These are phyloP conservation scores for Atalantia buxifolia DNA, from an alignment of 345 rosid genomes.

Conservation along the genomic window DNA sequence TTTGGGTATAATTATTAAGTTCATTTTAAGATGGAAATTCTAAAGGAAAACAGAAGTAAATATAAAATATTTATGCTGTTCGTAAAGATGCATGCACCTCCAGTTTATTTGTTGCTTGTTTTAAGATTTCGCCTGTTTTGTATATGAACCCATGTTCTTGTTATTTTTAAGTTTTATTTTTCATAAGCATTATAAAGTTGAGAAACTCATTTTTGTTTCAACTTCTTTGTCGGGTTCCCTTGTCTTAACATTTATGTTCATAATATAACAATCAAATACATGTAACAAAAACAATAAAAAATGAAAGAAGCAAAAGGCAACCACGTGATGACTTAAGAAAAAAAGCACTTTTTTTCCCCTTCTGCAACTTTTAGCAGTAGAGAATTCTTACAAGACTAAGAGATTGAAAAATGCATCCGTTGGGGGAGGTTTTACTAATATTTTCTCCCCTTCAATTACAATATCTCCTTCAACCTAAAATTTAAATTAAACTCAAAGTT, in stretches of 20 bases:
- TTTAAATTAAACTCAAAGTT: background rate
- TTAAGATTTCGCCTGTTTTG: background rate
- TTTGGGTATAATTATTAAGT: background rate
- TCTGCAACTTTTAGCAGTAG: background rate
- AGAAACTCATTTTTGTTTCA: background rate
- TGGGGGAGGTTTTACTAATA: slow-evolving; percentile 6
- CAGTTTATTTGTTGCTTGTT: background rate
- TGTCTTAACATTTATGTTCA: background rate
- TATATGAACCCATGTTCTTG: background rate
- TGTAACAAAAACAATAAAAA: background rate
- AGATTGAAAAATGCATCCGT: background rate
- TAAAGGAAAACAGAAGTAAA: background rate
- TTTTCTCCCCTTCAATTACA: background rate
- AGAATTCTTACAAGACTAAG: background rate
- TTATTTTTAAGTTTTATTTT: background rate
- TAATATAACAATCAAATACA: background rate
- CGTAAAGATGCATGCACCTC: background rate
- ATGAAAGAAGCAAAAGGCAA: background rate
- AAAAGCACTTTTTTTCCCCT: background rate
- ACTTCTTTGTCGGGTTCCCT: background rate
- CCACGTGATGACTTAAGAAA: background rate
- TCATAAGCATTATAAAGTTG: background rate
- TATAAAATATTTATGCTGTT: background rate
- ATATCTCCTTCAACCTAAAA: background rate
- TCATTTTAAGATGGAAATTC: background rate